A percentile compares a stretch with the other conserved stretches of the same genome.
phyloP scores from a whole-genome alignment of 192 early-diverging fungal species.

The Coemansia sp. region DNA sequence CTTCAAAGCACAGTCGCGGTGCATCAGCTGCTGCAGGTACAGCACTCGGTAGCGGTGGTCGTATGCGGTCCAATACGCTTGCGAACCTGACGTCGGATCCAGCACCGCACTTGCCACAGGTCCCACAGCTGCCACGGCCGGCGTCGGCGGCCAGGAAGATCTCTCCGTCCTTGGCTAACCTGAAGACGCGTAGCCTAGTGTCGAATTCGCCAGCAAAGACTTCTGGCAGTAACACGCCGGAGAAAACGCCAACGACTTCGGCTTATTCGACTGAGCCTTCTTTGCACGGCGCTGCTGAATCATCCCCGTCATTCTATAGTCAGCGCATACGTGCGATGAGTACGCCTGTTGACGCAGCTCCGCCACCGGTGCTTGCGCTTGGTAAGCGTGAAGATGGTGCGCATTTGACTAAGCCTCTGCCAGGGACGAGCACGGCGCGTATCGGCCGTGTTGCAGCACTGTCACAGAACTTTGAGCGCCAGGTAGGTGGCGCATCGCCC shows the following conservation, averaged over 20 bases:
- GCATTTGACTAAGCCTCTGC: not conserved
- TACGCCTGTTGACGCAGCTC: conserved; percentile 34
- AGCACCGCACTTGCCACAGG: not conserved
- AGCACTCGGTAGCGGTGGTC: conserved; percentile 43
- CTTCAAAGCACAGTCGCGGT: conserved; percentile 31
- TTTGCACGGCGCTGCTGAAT: conserved; percentile 8
- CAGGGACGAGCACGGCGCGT: conserved; percentile 23
- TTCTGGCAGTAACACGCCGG: conserved; percentile 21
- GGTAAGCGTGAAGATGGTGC: not conserved
- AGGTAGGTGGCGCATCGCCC: conserved; percentile 9
- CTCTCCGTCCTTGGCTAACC: conserved; percentile 39
- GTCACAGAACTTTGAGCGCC: conserved; percentile 54
- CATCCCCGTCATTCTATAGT: conserved; percentile 15
- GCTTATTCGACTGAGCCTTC: not conserved
- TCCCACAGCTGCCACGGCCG: not conserved
- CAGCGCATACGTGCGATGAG: conserved; percentile 45
- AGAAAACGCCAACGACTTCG: conserved; percentile 9
- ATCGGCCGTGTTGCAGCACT: conserved; percentile 52
- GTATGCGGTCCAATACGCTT: conserved; percentile 39
- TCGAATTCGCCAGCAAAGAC: conserved; percentile 40
- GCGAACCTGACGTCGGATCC: not conserved
- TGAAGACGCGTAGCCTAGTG: conserved; percentile 48
- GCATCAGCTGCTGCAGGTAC: conserved; percentile 28
- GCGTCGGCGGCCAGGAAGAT: conserved; percentile 33
- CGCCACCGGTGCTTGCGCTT: conserved; percentile 16